Conservation (phyloP, 495 filamentous ascomycete species). For the Bryoglossum gracile region DNA sequence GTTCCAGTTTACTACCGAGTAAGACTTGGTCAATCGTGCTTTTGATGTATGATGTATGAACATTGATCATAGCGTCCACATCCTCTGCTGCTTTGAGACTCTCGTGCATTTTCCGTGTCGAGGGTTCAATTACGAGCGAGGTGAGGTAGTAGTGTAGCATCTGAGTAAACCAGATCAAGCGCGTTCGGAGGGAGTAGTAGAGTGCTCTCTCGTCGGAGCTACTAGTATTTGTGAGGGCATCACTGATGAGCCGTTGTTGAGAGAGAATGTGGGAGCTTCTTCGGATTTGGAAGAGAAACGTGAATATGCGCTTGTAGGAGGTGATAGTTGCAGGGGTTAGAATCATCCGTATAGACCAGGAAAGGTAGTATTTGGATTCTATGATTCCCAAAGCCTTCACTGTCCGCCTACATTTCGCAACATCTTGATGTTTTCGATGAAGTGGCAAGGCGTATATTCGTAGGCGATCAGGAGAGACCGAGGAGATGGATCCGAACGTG, state of each 20-base stretch:
- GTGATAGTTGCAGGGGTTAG: conserved; percentile 53
- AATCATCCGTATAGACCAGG: conserved; percentile 85
- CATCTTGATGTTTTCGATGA: conserved; percentile 31
- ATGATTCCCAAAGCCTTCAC: conserved; percentile 47
- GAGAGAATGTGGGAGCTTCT: conserved; percentile 64
- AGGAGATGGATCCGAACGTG: conserved; percentile 46
- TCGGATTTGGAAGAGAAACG: conserved; percentile 69
- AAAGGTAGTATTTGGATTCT: conserved; percentile 54
- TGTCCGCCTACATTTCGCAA: conserved; percentile 33
- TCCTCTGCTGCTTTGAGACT: conserved; percentile 56
- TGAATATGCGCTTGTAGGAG: conserved; percentile 63
- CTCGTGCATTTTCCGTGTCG: conserved; percentile 42
- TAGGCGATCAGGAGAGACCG: conserved; percentile 53
- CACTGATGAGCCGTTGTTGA: conserved; percentile 40
- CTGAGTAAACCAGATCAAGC: conserved; percentile 73
- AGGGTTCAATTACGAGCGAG: conserved; percentile 57
- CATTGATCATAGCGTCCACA: conserved; percentile 71
- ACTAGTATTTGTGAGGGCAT: conserved; percentile 16
- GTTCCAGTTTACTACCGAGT: conserved; percentile 52
- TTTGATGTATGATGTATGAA: conserved; percentile 57
- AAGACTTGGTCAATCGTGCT: conserved; percentile 58
- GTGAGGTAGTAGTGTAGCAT: conserved; percentile 68
- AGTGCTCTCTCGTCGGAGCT: conserved; percentile 31
- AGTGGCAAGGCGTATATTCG: conserved; percentile 45
- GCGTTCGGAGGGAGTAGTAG: conserved; percentile 60